phyloP scores from a whole-genome alignment of 2,329 filamentous ascomycete species.

The Ceratocystiopsis brevicomis region DNA sequence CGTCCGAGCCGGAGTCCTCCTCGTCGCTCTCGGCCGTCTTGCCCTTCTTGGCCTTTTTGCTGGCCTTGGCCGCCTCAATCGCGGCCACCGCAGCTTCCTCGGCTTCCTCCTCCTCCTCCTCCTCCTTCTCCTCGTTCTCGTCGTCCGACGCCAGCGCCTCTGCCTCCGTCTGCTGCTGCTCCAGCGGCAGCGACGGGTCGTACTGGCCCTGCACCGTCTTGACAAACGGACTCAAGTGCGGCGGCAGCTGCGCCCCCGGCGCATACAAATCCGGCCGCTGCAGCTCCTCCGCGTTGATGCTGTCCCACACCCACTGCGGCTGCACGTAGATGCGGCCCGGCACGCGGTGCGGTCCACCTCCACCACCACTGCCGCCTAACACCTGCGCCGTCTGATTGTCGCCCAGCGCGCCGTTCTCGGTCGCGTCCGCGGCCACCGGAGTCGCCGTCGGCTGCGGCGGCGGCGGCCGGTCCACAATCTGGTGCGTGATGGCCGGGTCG shows the following conservation, averaged over 20 bases:
- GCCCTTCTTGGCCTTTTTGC: conserved; percentile 14
- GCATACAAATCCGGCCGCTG: conserved; percentile 75
- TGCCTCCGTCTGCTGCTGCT: conserved; percentile 71
- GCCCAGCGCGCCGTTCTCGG: conserved; percentile 23
- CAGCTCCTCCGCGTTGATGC: conserved; percentile 77
- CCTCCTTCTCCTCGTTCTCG: conserved; percentile 27
- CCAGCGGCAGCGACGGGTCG: conserved; percentile 70
- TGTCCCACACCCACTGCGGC: conserved; percentile 98
- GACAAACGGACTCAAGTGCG: conserved; percentile 91
- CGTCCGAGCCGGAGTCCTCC: conserved; percentile 23
- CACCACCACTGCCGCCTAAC: conserved; percentile 22
- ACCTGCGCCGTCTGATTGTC: conserved; percentile 45
- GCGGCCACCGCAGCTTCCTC: conserved; percentile 17
- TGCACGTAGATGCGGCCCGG: conserved; percentile 88
- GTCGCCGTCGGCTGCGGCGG: conserved; percentile 48
- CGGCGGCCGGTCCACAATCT: conserved; percentile 80
- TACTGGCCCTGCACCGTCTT: conserved; percentile 74
- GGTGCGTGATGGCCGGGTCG: conserved; percentile 82
- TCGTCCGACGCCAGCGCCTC: conserved; percentile 56
- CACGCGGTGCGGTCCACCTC: conserved; percentile 44
- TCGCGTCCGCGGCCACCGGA: conserved; percentile 26
- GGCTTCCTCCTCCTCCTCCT: conserved; percentile 20
- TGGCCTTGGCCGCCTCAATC: conserved; percentile 4
- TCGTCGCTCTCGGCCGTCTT: conserved; percentile 19
- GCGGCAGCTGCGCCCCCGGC: conserved; percentile 74